These are phyloP conservation scores for Kwoniella europaea DNA, from an alignment of 768 basidiomycete genomes.

Conservation along the genomic window DNA sequence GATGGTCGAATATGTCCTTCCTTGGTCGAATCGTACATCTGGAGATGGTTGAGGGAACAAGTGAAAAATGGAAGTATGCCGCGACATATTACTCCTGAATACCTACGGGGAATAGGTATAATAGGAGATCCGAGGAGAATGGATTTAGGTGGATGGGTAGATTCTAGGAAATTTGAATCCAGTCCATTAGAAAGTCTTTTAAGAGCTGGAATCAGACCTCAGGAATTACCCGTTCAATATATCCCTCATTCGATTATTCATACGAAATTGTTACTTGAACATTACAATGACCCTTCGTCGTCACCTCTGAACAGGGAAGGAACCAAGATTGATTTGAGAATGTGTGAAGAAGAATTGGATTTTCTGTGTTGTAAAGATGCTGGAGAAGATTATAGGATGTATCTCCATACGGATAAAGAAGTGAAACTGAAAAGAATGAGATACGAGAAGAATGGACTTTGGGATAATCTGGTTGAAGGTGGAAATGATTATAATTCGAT, in stretches of 20 bases:
- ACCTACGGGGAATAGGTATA: conserved; percentile 35
- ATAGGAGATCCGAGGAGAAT: conserved; percentile 14
- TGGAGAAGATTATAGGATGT: not conserved
- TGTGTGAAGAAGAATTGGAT: conserved; percentile 10
- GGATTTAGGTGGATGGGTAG: conserved; percentile 28
- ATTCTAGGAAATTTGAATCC: conserved; percentile 17
- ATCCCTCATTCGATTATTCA: conserved; percentile 35
- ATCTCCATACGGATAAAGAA: conserved; percentile 9
- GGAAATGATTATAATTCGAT: not conserved
- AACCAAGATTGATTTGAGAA: not conserved
- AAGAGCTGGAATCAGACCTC: conserved; percentile 33
- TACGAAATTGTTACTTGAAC: conserved; percentile 4
- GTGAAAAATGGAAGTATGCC: conserved; percentile 26
- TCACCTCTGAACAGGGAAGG: not conserved
- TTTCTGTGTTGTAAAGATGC: conserved; percentile 3
- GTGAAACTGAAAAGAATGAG: not conserved
- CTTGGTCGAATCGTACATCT: conserved; percentile 22
- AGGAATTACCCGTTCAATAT: conserved; percentile 31
- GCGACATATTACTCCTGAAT: conserved; percentile 15
- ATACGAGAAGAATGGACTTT: conserved; percentile 4
- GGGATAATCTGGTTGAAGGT: not conserved
- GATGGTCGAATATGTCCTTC: conserved; percentile 16
- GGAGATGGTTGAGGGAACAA: conserved; percentile 29
- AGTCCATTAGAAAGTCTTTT: conserved; percentile 36
- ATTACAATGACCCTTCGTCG: not conserved